These are phyloP conservation scores for Hortaea werneckii DNA, from an alignment of 2,329 filamentous ascomycete genomes.

Conservation along the genomic window DNA sequence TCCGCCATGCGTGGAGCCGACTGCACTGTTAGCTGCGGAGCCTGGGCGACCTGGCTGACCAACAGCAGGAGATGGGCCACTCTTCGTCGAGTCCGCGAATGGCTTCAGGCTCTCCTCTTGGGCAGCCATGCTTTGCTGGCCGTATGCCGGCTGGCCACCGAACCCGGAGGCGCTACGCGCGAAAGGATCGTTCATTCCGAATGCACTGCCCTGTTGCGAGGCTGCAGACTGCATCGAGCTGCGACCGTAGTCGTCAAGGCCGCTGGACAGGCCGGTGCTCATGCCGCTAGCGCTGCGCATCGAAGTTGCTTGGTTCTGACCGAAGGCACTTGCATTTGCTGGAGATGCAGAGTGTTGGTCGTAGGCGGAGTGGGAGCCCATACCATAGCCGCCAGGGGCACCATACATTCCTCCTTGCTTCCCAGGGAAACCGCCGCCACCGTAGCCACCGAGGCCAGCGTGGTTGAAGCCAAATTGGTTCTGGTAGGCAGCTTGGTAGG, in stretches of 20 bases:
- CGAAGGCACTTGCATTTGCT: constrained; percentile 47
- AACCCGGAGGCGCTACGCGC: constrained; percentile 49
- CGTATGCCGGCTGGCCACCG: constrained; percentile 33
- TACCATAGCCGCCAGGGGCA: constrained; percentile 51
- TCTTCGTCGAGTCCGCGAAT: constrained; percentile 41
- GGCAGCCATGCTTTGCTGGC: constrained; percentile 34
- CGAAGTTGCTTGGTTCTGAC: constrained; percentile 28
- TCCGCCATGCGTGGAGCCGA: constrained; percentile 40
- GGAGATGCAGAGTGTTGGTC: constrained; percentile 56
- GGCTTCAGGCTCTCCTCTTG: constrained; percentile 47
- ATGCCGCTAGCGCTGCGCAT: constrained; percentile 37
- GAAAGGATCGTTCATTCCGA: constrained; percentile 49
- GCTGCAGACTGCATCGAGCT: constrained; percentile 44
- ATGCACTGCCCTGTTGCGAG: constrained; percentile 43
- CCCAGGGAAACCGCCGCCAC: constrained; percentile 28
- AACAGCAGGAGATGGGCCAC: constrained; percentile 48
- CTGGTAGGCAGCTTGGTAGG: constrained; percentile 54
- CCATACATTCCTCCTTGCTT: constrained; percentile 51
- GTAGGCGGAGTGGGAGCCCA: constrained; percentile 46
- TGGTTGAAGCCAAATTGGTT: constrained; percentile 48
- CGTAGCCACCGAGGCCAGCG: constrained; percentile 29
- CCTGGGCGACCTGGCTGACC: constrained; percentile 54
- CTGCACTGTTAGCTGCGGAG: constrained; percentile 50
- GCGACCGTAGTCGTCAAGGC: constrained; percentile 51
- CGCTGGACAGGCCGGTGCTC: constrained; percentile 28